Percentiles rank a stretch among this genome's conserved stretches.
These are phyloP conservation scores for Trypanosoma avium DNA, from an alignment of 208 protist genomes.

Conservation along the genomic window DNA sequence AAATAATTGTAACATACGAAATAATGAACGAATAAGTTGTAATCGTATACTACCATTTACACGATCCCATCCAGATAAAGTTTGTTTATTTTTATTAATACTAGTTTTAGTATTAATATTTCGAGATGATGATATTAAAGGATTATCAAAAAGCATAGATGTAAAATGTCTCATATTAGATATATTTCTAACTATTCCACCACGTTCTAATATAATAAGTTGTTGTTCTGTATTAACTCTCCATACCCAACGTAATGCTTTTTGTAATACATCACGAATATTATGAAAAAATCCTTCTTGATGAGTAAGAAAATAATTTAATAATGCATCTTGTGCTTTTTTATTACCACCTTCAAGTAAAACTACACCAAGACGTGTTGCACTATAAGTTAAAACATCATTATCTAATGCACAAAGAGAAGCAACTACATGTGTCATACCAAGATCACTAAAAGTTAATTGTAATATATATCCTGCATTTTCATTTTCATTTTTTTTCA, in stretches of 20 bases:
- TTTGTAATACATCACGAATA: slow-evolving; percentile 52
- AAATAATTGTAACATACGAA: slow-evolving; percentile 92
- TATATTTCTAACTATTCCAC: slow-evolving; percentile 9
- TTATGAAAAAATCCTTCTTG: slow-evolving; percentile 81
- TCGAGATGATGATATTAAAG: background rate
- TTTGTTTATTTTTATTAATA: background rate
- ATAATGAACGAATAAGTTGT: slow-evolving; percentile 49
- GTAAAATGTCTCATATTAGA: slow-evolving; percentile 6
- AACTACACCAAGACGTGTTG: slow-evolving; percentile 54
- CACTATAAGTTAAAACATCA: slow-evolving; percentile 64
- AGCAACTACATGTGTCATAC: slow-evolving; percentile 54
- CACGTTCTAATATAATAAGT: slow-evolving; percentile 59
- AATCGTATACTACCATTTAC: slow-evolving; percentile 45
- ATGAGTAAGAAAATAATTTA: slow-evolving; percentile 63
- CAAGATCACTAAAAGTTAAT: slow-evolving; percentile 52
- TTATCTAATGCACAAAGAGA: slow-evolving; percentile 51
- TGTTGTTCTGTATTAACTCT: slow-evolving; percentile 61
- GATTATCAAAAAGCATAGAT: slow-evolving; percentile 8
- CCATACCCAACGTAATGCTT: slow-evolving; percentile 44
- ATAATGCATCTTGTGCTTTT: slow-evolving; percentile 50
- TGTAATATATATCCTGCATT: slow-evolving; percentile 49
- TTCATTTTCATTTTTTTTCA: background rate
- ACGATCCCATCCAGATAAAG: slow-evolving; percentile 54
- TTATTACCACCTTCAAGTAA: slow-evolving; percentile 80
- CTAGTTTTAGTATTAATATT: background rate